Percentiles rank a stretch among this genome's conserved stretches.
Evolutionary conservation across 2,329 filamentous ascomycete genomes (phyloP).

Genomic region (Colletotrichum sp.): DNA sequence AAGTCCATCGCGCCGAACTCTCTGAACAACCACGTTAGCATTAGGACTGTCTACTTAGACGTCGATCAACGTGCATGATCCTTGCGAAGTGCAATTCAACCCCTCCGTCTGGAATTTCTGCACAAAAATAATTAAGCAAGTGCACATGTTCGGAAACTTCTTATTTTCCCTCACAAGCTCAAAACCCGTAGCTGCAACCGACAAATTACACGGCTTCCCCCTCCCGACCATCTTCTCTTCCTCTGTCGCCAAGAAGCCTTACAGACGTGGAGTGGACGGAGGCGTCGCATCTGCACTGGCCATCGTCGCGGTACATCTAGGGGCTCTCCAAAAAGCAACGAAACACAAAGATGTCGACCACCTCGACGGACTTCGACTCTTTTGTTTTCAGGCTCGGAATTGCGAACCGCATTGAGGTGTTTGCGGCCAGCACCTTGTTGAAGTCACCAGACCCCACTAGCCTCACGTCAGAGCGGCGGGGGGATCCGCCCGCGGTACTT

Average conservation of each 20-base stretch:
- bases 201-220: not conserved
- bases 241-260: not conserved
- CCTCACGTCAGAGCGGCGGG: not conserved
- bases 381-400: not conserved
- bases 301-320: not conserved
- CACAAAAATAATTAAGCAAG: not conserved
- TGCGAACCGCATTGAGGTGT: not conserved
- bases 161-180: not conserved
- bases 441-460: not conserved
- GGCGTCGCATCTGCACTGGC: not conserved
- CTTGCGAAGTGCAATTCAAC: not conserved
- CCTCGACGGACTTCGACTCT: not conserved
- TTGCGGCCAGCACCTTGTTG: not conserved
- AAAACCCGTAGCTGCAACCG: not conserved
- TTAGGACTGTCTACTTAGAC: not conserved
- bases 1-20: not conserved
- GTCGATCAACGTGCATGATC: not conserved
- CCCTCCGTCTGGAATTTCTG: not conserved
- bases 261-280: not conserved
- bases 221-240: not conserved
- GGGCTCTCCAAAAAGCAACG: not conserved
- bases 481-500: not conserved
- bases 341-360: not conserved
- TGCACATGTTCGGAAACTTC: not conserved
- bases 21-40: not conserved